Evolutionary conservation across 2,329 filamentous ascomycete genomes (phyloP).

Genomic region (Sporothrix brasiliensis): DNA sequence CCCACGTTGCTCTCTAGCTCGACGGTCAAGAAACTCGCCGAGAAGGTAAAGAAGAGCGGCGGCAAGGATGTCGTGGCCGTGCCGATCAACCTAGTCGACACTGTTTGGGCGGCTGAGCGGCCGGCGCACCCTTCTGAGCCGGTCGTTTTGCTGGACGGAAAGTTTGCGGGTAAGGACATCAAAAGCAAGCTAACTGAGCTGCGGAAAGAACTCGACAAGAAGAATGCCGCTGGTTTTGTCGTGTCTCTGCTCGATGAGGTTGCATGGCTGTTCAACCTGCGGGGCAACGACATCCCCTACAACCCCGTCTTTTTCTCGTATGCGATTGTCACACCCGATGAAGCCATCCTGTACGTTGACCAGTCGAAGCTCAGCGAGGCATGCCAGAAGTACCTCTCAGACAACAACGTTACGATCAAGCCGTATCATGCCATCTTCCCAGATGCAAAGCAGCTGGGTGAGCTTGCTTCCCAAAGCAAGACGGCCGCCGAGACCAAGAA

Average conservation of each 20-base stretch:
- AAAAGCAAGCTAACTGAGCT: constrained; percentile 81
- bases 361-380: constrained; percentile 72
- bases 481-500: constrained; percentile 54
- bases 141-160: constrained; percentile 69
- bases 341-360: constrained; percentile 82
- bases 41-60: constrained; percentile 84
- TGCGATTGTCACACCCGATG: constrained; percentile 76
- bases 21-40: constrained; percentile 68
- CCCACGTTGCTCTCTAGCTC: constrained; percentile 77
- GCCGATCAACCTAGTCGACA: constrained; percentile 82
- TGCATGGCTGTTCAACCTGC: constrained; percentile 97
- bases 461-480: constrained; percentile 39
- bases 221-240: constrained; percentile 82
- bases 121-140: constrained; percentile 75
- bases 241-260: constrained; percentile 96
- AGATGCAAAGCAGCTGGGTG: constrained; percentile 69
- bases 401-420: constrained; percentile 71
- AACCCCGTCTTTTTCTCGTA: constrained; percentile 99
- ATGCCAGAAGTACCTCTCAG: constrained; percentile 68
- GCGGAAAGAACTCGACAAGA: constrained; percentile 89
- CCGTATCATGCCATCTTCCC: constrained; percentile 82
- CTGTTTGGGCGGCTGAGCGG: constrained; percentile 77
- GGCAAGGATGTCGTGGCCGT: constrained; percentile 76
- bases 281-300: constrained; percentile 93
- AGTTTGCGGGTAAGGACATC: constrained; percentile 81